Evolutionary conservation across 176 grass and related monocot genomes (phyloP), one percentile per base, ranked within the genome.

Genomic region (Carex littledalei): DNA sequence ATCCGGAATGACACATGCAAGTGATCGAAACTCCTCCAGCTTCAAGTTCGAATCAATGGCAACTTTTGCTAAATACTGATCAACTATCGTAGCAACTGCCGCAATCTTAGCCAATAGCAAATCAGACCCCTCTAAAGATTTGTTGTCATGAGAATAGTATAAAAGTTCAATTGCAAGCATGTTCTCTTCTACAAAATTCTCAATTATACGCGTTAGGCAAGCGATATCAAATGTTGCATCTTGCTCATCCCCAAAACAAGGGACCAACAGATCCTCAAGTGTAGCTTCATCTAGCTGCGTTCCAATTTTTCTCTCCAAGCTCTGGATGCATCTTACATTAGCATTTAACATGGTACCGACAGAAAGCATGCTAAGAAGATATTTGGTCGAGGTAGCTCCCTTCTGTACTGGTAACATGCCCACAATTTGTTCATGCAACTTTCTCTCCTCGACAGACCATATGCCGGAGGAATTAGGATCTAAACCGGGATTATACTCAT

Each of bases 31-130:
- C 84, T 97, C 93, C 75, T 88, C 69, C 13, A 91, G 84, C 71
- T 91, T 90, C n/a, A 97, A 90, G 82, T 88, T 93, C 60, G 86
- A 87, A 60, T 97, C 94, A 6, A 89, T 71, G 77, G 94, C 91
- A 58, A 93, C 89, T 84, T 90, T 91, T 17, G 87, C 81, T 13
- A 97, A 91, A 86, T 91, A 90, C 13, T 79, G 76, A 85, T 97
- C 94, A 59, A 97, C 81, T 53, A 93, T 89, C 67, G 87, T 93
- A 3, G 89, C 91, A 6, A 97, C 87, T 91, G 89, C 86, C 52
- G 77, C 75, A 71, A 91, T 88, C 12, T 89, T 89, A 35, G 81
- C 17, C 14, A 84, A 45, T 32, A 86, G 67, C 29, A 89, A 86
- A 0, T 97, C 94, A 24, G 91, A 89, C 3, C 0, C 10, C 21